Conservation (phyloP, 306 rosid genomes). For the Gynostemma pentaphyllum region DNA sequence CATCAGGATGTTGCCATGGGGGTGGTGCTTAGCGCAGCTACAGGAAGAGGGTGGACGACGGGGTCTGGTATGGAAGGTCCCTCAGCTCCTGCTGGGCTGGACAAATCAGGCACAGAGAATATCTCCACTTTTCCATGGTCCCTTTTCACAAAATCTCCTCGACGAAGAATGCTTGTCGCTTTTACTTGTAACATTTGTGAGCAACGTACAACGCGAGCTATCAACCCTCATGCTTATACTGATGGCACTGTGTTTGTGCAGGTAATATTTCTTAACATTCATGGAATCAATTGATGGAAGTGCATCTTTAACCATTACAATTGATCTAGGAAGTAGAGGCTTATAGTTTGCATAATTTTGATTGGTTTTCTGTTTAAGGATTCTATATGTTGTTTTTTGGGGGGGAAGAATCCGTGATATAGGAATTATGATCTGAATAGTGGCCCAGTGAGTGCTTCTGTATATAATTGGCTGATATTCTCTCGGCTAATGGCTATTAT, state of each 20-base stretch:
- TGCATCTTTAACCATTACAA: not conserved
- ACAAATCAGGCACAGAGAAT: slow-evolving; percentile 39
- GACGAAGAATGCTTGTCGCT: slow-evolving; percentile 87
- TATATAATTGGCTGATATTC: not conserved
- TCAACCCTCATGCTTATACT: slow-evolving; percentile 91
- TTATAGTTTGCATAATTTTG: not conserved
- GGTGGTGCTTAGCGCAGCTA: slow-evolving; percentile 76
- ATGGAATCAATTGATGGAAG: slow-evolving; percentile 6
- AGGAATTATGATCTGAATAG: not conserved
- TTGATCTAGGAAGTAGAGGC: not conserved
- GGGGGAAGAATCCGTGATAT: not conserved
- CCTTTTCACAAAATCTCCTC: slow-evolving; percentile 87
- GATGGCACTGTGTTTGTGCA: slow-evolving; percentile 99
- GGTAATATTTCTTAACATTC: slow-evolving; percentile 25
- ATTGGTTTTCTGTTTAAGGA: not conserved
- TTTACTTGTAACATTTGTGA: slow-evolving; percentile 92
- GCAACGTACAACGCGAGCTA: slow-evolving; percentile 90
- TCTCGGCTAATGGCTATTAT: not conserved
- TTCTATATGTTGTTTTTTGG: not conserved
- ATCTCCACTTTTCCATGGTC: slow-evolving; percentile 98
- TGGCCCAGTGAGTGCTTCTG: not conserved
- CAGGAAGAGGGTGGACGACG: slow-evolving; percentile 94
- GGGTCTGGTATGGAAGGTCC: slow-evolving; percentile 99
- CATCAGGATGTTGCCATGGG: slow-evolving; percentile 91
- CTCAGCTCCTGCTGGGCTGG: slow-evolving; percentile 52